These are phyloP conservation scores for Exophiala phaeomuriformis DNA, from an alignment of 2,329 filamentous ascomycete genomes.

Conservation along the genomic window DNA sequence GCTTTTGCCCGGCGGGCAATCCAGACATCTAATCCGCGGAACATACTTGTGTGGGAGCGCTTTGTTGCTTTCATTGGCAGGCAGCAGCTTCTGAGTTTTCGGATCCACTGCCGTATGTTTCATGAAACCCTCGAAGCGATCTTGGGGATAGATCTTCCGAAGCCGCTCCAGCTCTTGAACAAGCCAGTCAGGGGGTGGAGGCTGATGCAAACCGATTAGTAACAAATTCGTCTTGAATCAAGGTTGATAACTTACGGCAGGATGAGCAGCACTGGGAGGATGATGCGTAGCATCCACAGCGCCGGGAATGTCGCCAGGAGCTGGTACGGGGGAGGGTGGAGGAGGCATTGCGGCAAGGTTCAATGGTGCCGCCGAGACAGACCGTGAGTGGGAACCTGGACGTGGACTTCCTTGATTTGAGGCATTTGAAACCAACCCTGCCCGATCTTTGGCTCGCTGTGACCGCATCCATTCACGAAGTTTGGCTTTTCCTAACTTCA, in stretches of 20 bases:
- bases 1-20: conserved; percentile 71
- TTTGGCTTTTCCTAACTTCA: conserved; percentile 66
- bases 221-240: not conserved
- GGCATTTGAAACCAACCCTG: conserved; percentile 27
- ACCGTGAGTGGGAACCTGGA: conserved; percentile 23
- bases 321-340: conserved; percentile 36
- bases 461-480: conserved; percentile 52
- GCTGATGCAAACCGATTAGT: conserved; percentile 44
- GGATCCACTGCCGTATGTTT: conserved; percentile 75
- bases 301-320: conserved; percentile 33
- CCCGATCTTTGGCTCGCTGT: conserved; percentile 49
- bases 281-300: conserved; percentile 42
- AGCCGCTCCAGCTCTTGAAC: conserved; percentile 64
- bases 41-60: conserved; percentile 72
- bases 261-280: conserved; percentile 37
- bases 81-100: conserved; percentile 58
- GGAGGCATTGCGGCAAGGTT: conserved; percentile 45
- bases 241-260: conserved; percentile 38
- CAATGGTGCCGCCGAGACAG: conserved; percentile 34
- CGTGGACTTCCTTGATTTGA: conserved; percentile 25
- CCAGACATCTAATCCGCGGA: conserved; percentile 81
- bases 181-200: conserved; percentile 82
- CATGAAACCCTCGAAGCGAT: conserved; percentile 86
- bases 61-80: conserved; percentile 45
- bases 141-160: conserved; percentile 62